Base-by-base conservation (phyloP, 129 eudicot species). In the Smallanthus sonchifolius region DNA sequence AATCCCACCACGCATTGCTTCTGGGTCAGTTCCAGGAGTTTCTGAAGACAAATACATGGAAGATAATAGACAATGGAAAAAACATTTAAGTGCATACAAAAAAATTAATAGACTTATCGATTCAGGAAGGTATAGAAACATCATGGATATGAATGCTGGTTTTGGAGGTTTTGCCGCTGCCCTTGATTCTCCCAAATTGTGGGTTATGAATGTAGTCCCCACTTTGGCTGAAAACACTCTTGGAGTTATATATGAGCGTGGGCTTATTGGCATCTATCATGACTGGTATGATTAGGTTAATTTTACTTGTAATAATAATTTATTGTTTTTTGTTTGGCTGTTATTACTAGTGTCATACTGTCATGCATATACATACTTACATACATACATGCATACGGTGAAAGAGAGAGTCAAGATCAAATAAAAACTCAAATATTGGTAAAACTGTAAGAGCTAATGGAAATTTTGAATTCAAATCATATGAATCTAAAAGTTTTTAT, bases 141-240 rank as follows among this genome's bases (percentile, higher is more conserved):
- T 95, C 39, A 95, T 95, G 97, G 99, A 95, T 72, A 95, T 95
- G 99, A 95, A 89, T 84, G 97, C 99, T 68, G 97, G 99, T 60
- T 75, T 95, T 76, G 99, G 99, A 82, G 88, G 99, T 4, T 95
- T 95, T 82, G 97, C 97, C 9, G 99, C 99, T 4, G 97, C 97
- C 39, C 84, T 95, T 14, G 83, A 81, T 7, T 95, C 97, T 82
- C 88, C 91, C 15, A 91, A 95, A 70, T 48, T 87, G 80, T 95
- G 99, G 99, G 99, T 95, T 52, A 95, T 91, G 97, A 95, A 95
- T 80, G 99, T 95, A 38, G 90, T 95, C 37, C 99, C 99, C 24
- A 91, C 96, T 60, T 74, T 88, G 76, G 90, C 96, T 4, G 82
- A 95, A 73, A 84, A 85, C 65, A 95, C 97, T 35, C 85, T 91